Percentiles rank a stretch among this genome's conserved stretches.
Evolutionary conservation across 2,329 filamentous ascomycete genomes (phyloP).

Genomic region (Boeremia lycopersici): DNA sequence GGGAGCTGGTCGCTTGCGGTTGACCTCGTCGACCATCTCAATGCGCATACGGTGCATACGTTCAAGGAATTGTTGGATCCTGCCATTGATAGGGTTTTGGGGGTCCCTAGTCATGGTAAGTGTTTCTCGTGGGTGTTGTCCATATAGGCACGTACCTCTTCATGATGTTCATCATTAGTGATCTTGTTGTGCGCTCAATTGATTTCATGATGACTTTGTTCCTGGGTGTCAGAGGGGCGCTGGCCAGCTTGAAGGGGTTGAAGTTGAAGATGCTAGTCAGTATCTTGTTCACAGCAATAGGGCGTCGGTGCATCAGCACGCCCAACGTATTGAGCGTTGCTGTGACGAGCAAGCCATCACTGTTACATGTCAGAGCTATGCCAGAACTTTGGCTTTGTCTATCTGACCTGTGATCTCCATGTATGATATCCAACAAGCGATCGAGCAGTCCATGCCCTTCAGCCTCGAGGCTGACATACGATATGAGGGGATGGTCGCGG

Average conservation of each 20-base stretch:
- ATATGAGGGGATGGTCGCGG: conserved; percentile 78
- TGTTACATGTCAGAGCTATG: conserved; percentile 50
- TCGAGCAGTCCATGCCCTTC: conserved; percentile 91
- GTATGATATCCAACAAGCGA: conserved; percentile 80
- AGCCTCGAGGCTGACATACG: conserved; percentile 82
- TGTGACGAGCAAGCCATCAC: conserved; percentile 86
- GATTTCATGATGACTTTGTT: conserved; percentile 84
- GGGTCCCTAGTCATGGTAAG: conserved; percentile 66
- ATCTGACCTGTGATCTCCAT: conserved; percentile 81
- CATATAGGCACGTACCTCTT: conserved; percentile 65
- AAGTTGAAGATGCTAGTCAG: conserved; percentile 85
- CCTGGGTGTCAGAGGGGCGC: conserved; percentile 76
- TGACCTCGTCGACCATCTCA: conserved; percentile 79
- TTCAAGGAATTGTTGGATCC: conserved; percentile 88
- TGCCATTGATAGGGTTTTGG: conserved; percentile 73
- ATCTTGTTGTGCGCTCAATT: conserved; percentile 90
- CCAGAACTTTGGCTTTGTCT: conserved; percentile 16
- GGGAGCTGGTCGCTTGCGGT: conserved; percentile 76
- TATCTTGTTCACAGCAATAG: conserved; percentile 82
- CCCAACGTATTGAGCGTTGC: conserved; percentile 89
- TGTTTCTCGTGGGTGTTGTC: conserved; percentile 4
- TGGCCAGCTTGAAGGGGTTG: conserved; percentile 84
- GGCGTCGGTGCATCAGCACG: conserved; percentile 79
- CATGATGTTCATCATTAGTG: conserved; percentile 80
- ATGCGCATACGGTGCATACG: conserved; percentile 77